Percentiles rank a stretch among this genome's conserved stretches.
phyloP scores from a whole-genome alignment of 805 yeast genomes.

The Yarrowia keelungensis region DNA sequence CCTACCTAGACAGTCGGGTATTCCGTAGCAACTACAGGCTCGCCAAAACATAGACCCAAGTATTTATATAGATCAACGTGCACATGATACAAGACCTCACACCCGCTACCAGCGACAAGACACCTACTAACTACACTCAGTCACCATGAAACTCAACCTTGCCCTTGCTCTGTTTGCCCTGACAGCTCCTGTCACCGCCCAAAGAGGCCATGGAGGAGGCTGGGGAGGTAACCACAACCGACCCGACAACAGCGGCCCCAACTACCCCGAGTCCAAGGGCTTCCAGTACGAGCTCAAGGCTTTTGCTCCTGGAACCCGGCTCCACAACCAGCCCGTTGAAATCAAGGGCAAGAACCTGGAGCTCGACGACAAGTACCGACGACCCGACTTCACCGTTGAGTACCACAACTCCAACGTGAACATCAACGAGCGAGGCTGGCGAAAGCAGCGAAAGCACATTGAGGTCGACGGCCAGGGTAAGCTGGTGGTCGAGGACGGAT shows the following conservation, averaged over 20 bases:
- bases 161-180: constrained; percentile 9
- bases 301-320: constrained; percentile 10
- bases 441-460: constrained; percentile 22
- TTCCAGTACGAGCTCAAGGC: constrained; percentile 25
- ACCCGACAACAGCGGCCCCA: not conserved
- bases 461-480: constrained; percentile 8
- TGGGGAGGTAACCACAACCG: constrained; percentile 9
- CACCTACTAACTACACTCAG: not conserved
- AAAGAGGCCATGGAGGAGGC: constrained; percentile 7
- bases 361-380: not conserved
- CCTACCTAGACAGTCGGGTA: not conserved
- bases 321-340: constrained; percentile 19
- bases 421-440: constrained; percentile 29
- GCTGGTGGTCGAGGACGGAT: constrained; percentile 8
- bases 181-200: constrained; percentile 32
- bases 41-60: not conserved
- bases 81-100: not conserved
- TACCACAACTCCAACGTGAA: constrained; percentile 31
- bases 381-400: constrained; percentile 18
- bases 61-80: constrained; percentile 24
- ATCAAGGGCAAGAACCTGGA: constrained; percentile 16
- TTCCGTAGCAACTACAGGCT: not conserved
- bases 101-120: not conserved
- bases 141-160: constrained; percentile 11
- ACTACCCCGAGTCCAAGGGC: constrained; percentile 27